A percentile compares a stretch with the other conserved stretches of the same genome.
phyloP scores from a whole-genome alignment of 2,329 filamentous ascomycete genomes.

The Penicillium brasilianum region DNA sequence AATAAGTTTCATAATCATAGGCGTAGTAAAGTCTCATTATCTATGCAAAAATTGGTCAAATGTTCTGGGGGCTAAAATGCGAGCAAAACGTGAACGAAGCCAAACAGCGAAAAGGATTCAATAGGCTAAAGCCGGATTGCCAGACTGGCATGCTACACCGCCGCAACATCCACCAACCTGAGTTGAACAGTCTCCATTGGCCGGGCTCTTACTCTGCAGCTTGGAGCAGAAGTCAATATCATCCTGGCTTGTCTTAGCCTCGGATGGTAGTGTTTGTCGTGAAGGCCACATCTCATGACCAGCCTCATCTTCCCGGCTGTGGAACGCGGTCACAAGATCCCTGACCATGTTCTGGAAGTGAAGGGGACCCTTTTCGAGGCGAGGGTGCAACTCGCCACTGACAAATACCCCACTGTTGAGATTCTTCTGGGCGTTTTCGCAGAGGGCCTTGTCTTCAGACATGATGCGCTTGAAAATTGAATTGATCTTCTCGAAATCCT shows the following conservation, averaged over 20 bases:
- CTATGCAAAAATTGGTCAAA: not conserved
- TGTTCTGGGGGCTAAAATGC: conserved; percentile 5
- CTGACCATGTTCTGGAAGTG: conserved; percentile 61
- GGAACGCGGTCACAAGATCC: conserved; percentile 55
- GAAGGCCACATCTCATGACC: conserved; percentile 61
- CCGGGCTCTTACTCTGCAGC: conserved; percentile 22
- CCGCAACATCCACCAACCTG: conserved; percentile 28
- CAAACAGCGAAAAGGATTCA: conserved; percentile 11
- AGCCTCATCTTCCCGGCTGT: conserved; percentile 50
- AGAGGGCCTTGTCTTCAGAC: conserved; percentile 68
- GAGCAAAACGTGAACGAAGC: not conserved
- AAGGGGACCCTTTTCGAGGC: conserved; percentile 61
- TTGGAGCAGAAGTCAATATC: conserved; percentile 41
- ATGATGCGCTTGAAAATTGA: conserved; percentile 67
- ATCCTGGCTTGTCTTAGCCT: conserved; percentile 33
- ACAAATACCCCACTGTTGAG: conserved; percentile 64
- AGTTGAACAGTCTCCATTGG: conserved; percentile 20
- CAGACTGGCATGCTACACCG: conserved; percentile 24
- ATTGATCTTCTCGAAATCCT: conserved; percentile 62
- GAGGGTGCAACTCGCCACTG: conserved; percentile 65
- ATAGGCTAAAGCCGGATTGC: conserved; percentile 28
- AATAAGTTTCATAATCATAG: not conserved
- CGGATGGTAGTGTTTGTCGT: conserved; percentile 37
- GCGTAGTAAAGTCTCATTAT: not conserved
- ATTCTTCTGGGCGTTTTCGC: conserved; percentile 62